Percentiles rank a stretch among this genome's conserved stretches.
These are phyloP conservation scores for Cadophora sp. DNA, from an alignment of 2,329 filamentous ascomycete genomes.

Conservation along the genomic window DNA sequence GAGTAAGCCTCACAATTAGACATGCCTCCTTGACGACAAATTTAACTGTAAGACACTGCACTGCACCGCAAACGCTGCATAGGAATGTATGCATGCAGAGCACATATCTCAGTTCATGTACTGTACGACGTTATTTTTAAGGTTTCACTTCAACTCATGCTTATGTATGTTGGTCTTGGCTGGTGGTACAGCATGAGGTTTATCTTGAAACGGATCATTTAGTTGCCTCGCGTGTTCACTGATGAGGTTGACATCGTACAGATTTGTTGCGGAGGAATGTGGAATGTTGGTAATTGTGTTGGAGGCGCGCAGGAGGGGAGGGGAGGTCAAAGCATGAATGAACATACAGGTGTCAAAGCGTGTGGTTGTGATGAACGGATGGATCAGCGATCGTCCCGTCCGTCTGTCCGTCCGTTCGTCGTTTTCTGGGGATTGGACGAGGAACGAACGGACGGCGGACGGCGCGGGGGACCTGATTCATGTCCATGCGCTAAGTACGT, in stretches of 20 bases:
- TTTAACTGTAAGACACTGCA: no score
- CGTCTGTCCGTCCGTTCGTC: neutral
- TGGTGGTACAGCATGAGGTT: neutral
- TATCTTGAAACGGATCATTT: neutral
- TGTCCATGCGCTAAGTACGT: neutral
- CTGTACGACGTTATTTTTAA: neutral
- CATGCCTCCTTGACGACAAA: no score
- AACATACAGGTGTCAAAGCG: conserved; percentile 2
- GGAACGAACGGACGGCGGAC: neutral
- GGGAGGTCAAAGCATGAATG: neutral
- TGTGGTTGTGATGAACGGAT: conserved; percentile 1
- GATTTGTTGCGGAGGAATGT: neutral
- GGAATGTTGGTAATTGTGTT: neutral
- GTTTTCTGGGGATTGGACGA: neutral
- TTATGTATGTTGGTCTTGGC: neutral
- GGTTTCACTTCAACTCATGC: neutral
- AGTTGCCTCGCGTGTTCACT: neutral
- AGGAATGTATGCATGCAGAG: neutral
- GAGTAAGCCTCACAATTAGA: no score
- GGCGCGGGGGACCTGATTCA: neutral
- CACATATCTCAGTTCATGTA: neutral
- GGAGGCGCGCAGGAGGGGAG: neutral
- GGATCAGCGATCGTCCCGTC: conserved; percentile 11
- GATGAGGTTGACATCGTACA: neutral
- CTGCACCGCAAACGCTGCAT: neutral